Evolutionary conservation across 257 asterid genomes (phyloP).

Genomic region (Vinca minor): DNA sequence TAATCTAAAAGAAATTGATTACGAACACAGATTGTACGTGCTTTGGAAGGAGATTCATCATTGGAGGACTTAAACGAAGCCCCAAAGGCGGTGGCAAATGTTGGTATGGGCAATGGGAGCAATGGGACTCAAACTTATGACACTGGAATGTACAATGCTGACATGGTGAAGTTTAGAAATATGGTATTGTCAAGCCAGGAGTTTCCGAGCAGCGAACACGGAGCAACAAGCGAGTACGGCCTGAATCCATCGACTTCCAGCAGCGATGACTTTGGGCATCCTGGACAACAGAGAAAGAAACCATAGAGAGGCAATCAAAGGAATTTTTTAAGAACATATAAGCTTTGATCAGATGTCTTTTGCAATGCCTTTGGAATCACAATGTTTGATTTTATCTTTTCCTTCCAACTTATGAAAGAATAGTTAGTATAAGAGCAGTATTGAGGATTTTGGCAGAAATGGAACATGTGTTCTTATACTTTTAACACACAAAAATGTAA

Average conservation of each 20-base stretch:
- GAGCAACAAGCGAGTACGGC: conserved; percentile 54
- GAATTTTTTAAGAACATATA: no score
- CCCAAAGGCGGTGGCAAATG: conserved; percentile 32
- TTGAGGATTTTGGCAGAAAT: background rate
- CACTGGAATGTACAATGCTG: conserved; percentile 74
- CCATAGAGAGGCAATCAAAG: no score
- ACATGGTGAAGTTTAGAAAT: conserved; percentile 70
- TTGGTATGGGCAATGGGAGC: conserved; percentile 6
- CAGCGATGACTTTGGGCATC: conserved; percentile 21
- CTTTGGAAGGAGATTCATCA: conserved; percentile 69
- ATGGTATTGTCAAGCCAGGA: conserved; percentile 57
- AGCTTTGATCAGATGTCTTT: background rate
- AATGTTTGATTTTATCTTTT: background rate
- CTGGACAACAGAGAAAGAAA: conserved; percentile 13
- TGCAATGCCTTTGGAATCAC: background rate
- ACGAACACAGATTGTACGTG: conserved; percentile 50
- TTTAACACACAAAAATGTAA: no score
- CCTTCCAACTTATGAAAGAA: background rate
- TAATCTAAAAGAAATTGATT: background rate
- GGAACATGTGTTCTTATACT: no score
- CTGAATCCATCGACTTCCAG: conserved; percentile 45
- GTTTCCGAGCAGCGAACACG: conserved; percentile 47
- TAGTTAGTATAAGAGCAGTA: no score
- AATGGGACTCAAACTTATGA: conserved; percentile 30
- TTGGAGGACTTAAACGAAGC: conserved; percentile 63